Evolutionary conservation across 257 asterid species (phyloP).

Genomic region (Haberlea rhodopensis): DNA sequence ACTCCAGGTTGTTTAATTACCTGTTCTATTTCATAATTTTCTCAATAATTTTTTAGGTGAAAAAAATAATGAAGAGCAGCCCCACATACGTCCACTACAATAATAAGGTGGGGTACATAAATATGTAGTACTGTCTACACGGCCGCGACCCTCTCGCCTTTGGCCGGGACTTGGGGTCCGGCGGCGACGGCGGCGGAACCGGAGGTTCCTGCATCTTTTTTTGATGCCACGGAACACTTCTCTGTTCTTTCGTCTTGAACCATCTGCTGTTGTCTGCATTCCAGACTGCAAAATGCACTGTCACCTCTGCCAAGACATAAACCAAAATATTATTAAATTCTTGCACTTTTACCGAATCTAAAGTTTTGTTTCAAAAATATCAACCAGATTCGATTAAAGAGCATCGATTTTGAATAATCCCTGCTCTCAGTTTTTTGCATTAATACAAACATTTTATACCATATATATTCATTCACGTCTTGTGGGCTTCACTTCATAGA

Average conservation of each 20-base stretch:
- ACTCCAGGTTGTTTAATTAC: too few relatives aligned
- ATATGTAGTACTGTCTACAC: slow-evolving; percentile 32
- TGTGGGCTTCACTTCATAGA: too few relatives aligned
- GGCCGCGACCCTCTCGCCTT: slow-evolving; percentile 48
- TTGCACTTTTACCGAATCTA: not conserved
- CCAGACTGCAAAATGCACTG: slow-evolving; percentile 85
- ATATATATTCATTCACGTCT: too few relatives aligned
- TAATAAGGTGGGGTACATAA: slow-evolving; percentile 9
- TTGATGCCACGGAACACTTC: slow-evolving; percentile 45
- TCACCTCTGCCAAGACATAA: slow-evolving; percentile 61
- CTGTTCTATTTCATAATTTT: not conserved
- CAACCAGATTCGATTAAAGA: too few relatives aligned
- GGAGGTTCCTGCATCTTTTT: slow-evolving; percentile 32
- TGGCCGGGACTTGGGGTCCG: slow-evolving; percentile 35
- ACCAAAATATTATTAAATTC: not conserved
- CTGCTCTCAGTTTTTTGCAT: too few relatives aligned
- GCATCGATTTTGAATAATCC: not conserved
- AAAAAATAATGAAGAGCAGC: too few relatives aligned
- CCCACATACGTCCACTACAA: slow-evolving; percentile 21
- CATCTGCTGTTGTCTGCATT: slow-evolving; percentile 79
- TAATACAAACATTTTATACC: too few relatives aligned
- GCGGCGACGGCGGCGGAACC: slow-evolving; percentile 21
- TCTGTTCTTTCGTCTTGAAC: slow-evolving; percentile 68
- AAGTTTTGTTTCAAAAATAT: too few relatives aligned
- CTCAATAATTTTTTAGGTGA: too few relatives aligned